Evolutionary conservation across 176 grass and related monocot species (phyloP), one percentile per base, ranked within the genome.

Genomic region (barley (Hordeum vulgare)): DNA sequence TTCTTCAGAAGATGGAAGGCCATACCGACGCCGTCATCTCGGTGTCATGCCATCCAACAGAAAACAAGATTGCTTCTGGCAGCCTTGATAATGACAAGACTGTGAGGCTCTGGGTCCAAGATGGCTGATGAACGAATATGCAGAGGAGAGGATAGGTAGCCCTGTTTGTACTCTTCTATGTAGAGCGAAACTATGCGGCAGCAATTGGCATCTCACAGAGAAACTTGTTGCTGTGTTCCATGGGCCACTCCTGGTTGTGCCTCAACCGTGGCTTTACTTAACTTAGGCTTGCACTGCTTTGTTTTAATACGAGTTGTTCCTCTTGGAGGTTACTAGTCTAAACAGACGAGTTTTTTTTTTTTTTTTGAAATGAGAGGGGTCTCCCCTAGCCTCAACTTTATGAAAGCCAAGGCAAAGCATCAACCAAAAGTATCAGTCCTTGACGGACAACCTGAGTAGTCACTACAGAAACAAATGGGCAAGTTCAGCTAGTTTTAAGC

Each of bases 1-100:
- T 97, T 74, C 77, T 94, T 72, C 95, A 97, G 86, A 97, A 97
- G 79, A 42, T 94, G 36, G 95, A 94, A 94, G 95, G 95, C 12
- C 95, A 97, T 80, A 89, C 42, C 18, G 92, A 93, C 7, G 74
- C 88, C 15, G 92, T 94, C 81, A 91, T 94, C 26, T 94, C 92
- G 0, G 95, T 94, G 10, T 89, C 92, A 1, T 97, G 90, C 59
- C 95, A 98, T 82, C 90, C 92, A 6, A 84, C 76, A 17, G 88
- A 88, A 61, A 97, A 94, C 78, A 98, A 90, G 45, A 94, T 98
- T 85, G 95, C 80, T 39, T 98, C 95, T 9, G 86, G 86, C 21
- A 90, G 87, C 33, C 90, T 97, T 14, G 79, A 93, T 61, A 94
- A 86, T 29, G 95, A 94, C 69, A 90, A 73, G 51, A 94, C 92